Conservation (phyloP, 2,329 filamentous ascomycete genomes). For the Pleurostoma richardsiae region DNA sequence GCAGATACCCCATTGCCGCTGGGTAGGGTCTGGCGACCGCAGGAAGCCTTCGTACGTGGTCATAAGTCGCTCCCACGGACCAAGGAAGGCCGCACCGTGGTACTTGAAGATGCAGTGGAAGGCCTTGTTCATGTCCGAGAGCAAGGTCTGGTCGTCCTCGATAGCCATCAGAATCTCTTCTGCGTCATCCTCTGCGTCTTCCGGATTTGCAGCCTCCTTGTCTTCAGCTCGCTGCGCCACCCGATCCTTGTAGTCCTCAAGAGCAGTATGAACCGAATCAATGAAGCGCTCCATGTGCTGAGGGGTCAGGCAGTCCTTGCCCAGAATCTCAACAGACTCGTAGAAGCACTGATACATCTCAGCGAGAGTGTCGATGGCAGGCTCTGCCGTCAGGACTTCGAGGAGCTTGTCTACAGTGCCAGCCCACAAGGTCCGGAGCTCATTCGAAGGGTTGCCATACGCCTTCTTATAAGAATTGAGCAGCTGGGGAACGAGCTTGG, state of each 20-base stretch:
- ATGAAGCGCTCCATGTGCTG: slow-evolving; percentile 86
- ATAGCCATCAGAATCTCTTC: slow-evolving; percentile 87
- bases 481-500: slow-evolving; percentile 89
- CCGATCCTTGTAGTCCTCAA: slow-evolving; percentile 89
- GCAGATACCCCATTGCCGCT: slow-evolving; percentile 97
- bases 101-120: slow-evolving; percentile 99
- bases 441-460: slow-evolving; percentile 73
- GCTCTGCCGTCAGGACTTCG: slow-evolving; percentile 89
- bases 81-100: slow-evolving; percentile 78
- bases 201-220: slow-evolving; percentile 63
- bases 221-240: slow-evolving; percentile 82
- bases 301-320: slow-evolving; percentile 72
- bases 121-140: slow-evolving; percentile 99
- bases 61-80: slow-evolving; percentile 81
- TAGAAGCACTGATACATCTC: slow-evolving; percentile 99
- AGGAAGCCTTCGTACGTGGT: slow-evolving; percentile 83
- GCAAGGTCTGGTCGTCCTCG: slow-evolving; percentile 91
- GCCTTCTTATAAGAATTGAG: slow-evolving; percentile 92
- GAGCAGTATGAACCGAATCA: slow-evolving; percentile 74
- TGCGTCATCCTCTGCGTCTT: slow-evolving; percentile 82
- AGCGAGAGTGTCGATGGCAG: slow-evolving; percentile 90
- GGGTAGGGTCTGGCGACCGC: slow-evolving; percentile 74
- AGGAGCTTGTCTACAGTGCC: slow-evolving; percentile 85
- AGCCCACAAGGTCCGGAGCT: slow-evolving; percentile 79
- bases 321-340: slow-evolving; percentile 91